These are phyloP conservation scores for Botrytis medusae DNA, from an alignment of 2,329 filamentous ascomycete species.

Conservation along the genomic window DNA sequence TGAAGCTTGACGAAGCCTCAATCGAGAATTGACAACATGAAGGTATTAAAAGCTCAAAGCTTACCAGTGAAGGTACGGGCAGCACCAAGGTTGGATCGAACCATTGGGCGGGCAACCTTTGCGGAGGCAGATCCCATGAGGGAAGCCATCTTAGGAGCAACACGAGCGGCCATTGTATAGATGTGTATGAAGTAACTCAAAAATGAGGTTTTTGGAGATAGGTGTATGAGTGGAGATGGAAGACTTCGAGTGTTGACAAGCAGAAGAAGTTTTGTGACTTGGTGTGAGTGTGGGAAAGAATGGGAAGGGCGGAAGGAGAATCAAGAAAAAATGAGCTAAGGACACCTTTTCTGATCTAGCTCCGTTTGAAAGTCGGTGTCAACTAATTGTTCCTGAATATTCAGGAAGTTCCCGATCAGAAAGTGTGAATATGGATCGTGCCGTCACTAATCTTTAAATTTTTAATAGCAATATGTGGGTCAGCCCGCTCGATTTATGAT, in stretches of 20 bases:
- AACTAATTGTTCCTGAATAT: slow-evolving; percentile 6
- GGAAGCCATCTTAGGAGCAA: slow-evolving; percentile 74
- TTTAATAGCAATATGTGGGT: slow-evolving; percentile 11
- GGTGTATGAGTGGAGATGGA: slow-evolving; percentile 21
- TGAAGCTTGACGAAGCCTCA: slow-evolving; percentile 14
- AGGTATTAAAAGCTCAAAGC: slow-evolving; percentile 34
- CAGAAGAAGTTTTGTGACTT: slow-evolving; percentile 18
- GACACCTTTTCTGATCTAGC: slow-evolving; percentile 13
- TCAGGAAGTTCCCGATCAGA: neutral
- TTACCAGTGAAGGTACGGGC: slow-evolving; percentile 77
- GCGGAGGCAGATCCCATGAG: slow-evolving; percentile 60
- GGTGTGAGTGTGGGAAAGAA: slow-evolving; percentile 17
- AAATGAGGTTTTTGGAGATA: slow-evolving; percentile 26
- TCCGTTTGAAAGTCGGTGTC: slow-evolving; percentile 20
- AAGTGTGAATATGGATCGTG: neutral
- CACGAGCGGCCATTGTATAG: slow-evolving; percentile 78
- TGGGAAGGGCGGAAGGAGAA: slow-evolving; percentile 21
- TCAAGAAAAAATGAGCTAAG: slow-evolving; percentile 18
- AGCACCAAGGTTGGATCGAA: slow-evolving; percentile 60
- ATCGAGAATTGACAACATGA: slow-evolving; percentile 22
- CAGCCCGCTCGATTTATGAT: neutral
- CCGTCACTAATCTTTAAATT: neutral
- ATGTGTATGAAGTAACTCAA: slow-evolving; percentile 36
- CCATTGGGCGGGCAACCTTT: slow-evolving; percentile 76
- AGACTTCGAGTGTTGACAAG: slow-evolving; percentile 18